These are phyloP conservation scores for Gamarada debralockiae DNA, from an alignment of 495 filamentous ascomycete genomes.

Conservation along the genomic window DNA sequence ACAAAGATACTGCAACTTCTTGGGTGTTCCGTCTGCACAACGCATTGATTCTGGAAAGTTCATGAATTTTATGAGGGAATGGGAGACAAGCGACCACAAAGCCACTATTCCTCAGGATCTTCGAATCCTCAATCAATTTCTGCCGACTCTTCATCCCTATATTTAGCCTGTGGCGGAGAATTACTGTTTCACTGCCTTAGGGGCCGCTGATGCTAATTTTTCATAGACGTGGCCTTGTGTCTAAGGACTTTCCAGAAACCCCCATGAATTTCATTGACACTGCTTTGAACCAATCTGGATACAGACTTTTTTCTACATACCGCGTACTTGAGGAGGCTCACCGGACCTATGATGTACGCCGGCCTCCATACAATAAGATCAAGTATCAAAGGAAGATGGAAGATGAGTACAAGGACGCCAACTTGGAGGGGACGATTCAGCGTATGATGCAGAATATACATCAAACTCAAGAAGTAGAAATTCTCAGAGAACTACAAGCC, in stretches of 20 bases:
- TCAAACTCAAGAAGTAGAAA: constrained; percentile 1
- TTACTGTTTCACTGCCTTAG: too few relatives aligned
- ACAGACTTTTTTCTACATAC: constrained; percentile 40
- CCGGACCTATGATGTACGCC: constrained; percentile 24
- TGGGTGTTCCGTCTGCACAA: too few relatives aligned
- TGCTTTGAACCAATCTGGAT: constrained; percentile 32
- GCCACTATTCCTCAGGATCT: too few relatives aligned
- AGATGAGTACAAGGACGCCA: constrained; percentile 3
- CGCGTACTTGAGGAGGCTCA: constrained; percentile 37
- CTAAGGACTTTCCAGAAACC: constrained; percentile 42
- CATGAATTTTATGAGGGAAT: too few relatives aligned
- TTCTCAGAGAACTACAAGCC: constrained; percentile 17
- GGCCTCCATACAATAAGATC: constrained; percentile 31
- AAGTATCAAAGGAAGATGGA: constrained; percentile 27
- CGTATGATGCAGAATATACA: not conserved
- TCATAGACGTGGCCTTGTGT: constrained; percentile 34
- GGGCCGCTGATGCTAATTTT: constrained; percentile 3
- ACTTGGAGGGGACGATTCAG: not conserved
- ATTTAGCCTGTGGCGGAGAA: too few relatives aligned
- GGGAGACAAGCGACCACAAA: too few relatives aligned
- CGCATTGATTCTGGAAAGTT: too few relatives aligned
- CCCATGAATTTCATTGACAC: constrained; percentile 43
- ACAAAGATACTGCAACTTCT: too few relatives aligned
- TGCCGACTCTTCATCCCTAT: too few relatives aligned
- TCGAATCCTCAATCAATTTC: too few relatives aligned